Evolutionary conservation across 2,329 filamentous ascomycete species (phyloP).

Genomic region (Cladosporium colombiae): DNA sequence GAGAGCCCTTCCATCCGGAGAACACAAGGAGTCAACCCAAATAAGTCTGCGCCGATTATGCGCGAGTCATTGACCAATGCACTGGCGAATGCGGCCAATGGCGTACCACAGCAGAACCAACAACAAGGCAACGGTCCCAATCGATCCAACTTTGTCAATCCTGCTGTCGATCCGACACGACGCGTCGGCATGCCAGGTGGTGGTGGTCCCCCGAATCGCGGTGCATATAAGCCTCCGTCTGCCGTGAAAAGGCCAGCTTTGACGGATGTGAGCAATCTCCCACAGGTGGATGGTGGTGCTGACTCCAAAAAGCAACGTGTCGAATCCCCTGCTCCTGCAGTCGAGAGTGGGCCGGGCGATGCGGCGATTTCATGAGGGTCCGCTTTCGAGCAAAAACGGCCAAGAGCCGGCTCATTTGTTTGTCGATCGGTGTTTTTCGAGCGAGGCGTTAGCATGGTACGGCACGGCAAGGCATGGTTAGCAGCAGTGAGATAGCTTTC

Average conservation of each 20-base stretch:
- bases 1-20: conserved; percentile 77
- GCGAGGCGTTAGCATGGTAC: conserved; percentile 17
- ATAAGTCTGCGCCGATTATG: conserved; percentile 70
- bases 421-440: conserved; percentile 5
- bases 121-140: conserved; percentile 24
- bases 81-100: conserved; percentile 14
- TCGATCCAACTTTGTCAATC: conserved; percentile 50
- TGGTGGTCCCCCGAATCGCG: conserved; percentile 43
- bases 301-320: conserved; percentile 46
- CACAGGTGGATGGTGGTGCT: conserved; percentile 36
- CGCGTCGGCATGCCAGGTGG: conserved; percentile 51
- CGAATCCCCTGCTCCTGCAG: conserved; percentile 27
- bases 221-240: conserved; percentile 48
- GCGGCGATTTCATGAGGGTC: conserved; percentile 14
- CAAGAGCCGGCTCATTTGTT: background rate
- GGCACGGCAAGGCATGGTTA: background rate
- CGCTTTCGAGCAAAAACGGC: conserved; percentile 3
- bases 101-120: conserved; percentile 23
- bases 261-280: conserved; percentile 50
- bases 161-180: conserved; percentile 48
- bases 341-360: conserved; percentile 10
- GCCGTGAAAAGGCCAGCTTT: conserved; percentile 41
- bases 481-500: conserved; percentile 9
- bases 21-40: conserved; percentile 84
- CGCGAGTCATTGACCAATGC: conserved; percentile 36